Percentiles rank a stretch among this genome's conserved stretches.
These are phyloP conservation scores for Aspergillus sp. DNA, from an alignment of 2,329 filamentous ascomycete species.

Conservation along the genomic window DNA sequence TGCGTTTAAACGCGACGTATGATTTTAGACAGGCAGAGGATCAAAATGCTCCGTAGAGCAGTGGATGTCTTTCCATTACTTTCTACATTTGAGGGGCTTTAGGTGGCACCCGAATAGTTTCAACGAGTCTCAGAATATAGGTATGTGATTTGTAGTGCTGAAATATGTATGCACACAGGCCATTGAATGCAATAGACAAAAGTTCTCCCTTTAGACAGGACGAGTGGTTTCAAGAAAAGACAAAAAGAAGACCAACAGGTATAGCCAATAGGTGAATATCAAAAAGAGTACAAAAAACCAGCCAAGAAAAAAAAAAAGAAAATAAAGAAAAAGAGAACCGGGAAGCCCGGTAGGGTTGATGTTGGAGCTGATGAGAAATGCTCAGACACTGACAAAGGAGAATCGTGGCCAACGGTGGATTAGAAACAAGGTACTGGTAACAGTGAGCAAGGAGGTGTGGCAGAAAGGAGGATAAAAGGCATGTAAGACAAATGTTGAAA, in stretches of 20 bases:
- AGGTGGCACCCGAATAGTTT: not conserved
- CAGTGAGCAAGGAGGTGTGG: not conserved
- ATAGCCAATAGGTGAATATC: slow-evolving; percentile 14
- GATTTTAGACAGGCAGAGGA: slow-evolving; percentile 35
- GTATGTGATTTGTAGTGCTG: slow-evolving; percentile 13
- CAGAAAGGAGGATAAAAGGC: not conserved
- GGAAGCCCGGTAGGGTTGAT: slow-evolving; percentile 11
- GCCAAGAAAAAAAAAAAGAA: slow-evolving; percentile 9
- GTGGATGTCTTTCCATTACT: not conserved
- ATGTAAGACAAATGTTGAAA: slow-evolving; percentile 4
- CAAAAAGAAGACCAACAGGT: slow-evolving; percentile 12
- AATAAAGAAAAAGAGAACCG: slow-evolving; percentile 19
- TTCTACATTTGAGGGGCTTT: not conserved
- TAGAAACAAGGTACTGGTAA: slow-evolving; percentile 2
- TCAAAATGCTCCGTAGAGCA: not conserved
- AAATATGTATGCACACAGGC: slow-evolving; percentile 15
- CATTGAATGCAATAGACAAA: slow-evolving; percentile 18
- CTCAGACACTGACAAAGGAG: slow-evolving; percentile 34
- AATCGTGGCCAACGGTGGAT: slow-evolving; percentile 27
- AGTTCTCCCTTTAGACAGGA: slow-evolving; percentile 16
- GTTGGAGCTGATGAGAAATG: slow-evolving; percentile 15
- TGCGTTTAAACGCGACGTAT: slow-evolving; percentile 60
- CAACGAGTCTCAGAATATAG: slow-evolving; percentile 8
- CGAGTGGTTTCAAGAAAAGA: slow-evolving; percentile 10
- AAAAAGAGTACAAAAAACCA: slow-evolving; percentile 11